Evolutionary conservation across 2,329 filamentous ascomycete genomes (phyloP), one percentile per base, ranked within the genome.

Genomic region (Aquanectria penicillioides): DNA sequence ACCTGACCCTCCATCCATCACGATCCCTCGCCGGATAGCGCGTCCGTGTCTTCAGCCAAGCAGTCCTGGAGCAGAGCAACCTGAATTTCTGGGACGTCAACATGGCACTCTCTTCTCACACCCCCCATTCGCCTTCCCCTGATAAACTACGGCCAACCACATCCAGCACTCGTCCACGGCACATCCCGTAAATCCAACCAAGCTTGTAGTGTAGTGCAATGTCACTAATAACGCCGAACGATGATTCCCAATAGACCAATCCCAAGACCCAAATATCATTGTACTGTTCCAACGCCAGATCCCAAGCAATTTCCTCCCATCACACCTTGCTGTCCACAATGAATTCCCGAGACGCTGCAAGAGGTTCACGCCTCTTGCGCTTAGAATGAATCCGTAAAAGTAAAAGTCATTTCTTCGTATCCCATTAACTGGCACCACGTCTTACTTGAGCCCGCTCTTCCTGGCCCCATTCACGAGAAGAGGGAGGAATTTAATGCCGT

Each of bases 181-280:
- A 43, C 26, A 34, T 44, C 43, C 38, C 50, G 31, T 57, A 55
- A 23, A 49, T 49, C 46, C 60, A 51, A 52, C n/a, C 22, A 29
- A 25, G n/a, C 25, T 17, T 44, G n/a, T 22, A 6, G 10, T 15
- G 11, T 31, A n/a, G 11, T 26, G 28, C 22, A 46, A 33, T 23
- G 34, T 41, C 53, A 38, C 49, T 54, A 31, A 51, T n/a, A 71
- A 71, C 68, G 68, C 68, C 68, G 31, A 61, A 49, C 62, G 59
- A 71, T 69, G 65, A 65, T 61, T 41, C 55, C 51, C 51, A 61
- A 48, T 48, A 61, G 36, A 46, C 46, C 58, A 61, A 46, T 48
- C 55, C 49, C 46, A 38, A 53, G 61, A 41, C 29, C n/a, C 28
- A 51, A 52, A 53, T 18, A 33, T 23, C 18, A n/a, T 15, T 29